These are phyloP conservation scores for Apiospora malaysiana DNA, from an alignment of 2,329 filamentous ascomycete species.

Conservation along the genomic window DNA sequence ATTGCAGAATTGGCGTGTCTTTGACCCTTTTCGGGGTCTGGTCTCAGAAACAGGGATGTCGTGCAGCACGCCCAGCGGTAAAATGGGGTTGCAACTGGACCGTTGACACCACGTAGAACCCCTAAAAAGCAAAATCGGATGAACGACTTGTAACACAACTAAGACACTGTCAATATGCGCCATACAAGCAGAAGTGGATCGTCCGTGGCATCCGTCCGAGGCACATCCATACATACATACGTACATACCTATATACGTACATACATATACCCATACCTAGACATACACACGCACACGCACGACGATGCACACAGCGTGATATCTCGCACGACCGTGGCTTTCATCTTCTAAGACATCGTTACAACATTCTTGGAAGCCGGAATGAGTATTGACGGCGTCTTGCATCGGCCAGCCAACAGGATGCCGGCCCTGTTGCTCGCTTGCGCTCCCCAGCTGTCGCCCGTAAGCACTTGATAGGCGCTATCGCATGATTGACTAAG, in stretches of 20 bases:
- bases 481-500: constrained; percentile 9
- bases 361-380: neutral
- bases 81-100: constrained; percentile 10
- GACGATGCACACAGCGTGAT: neutral
- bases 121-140: constrained; percentile 2
- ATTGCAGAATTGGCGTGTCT: neutral
- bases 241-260: too few relatives aligned
- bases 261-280: too few relatives aligned
- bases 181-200: neutral
- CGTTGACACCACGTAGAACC: constrained; percentile 5
- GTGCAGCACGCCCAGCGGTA: neutral
- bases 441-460: neutral
- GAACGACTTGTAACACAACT: constrained; percentile 3
- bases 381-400: neutral
- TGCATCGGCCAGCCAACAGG: constrained; percentile 3
- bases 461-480: constrained; percentile 6
- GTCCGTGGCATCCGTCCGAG: neutral
- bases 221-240: neutral
- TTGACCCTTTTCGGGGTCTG: neutral
- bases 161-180: neutral
- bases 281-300: neutral
- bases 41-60: constrained; percentile 10
- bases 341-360: neutral
- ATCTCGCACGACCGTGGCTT: constrained; percentile 12
- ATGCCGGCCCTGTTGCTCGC: neutral